Evolutionary conservation across 768 basidiomycete genomes (phyloP), one percentile per base, ranked within the genome.

Genomic region (Cyathus striatus): DNA sequence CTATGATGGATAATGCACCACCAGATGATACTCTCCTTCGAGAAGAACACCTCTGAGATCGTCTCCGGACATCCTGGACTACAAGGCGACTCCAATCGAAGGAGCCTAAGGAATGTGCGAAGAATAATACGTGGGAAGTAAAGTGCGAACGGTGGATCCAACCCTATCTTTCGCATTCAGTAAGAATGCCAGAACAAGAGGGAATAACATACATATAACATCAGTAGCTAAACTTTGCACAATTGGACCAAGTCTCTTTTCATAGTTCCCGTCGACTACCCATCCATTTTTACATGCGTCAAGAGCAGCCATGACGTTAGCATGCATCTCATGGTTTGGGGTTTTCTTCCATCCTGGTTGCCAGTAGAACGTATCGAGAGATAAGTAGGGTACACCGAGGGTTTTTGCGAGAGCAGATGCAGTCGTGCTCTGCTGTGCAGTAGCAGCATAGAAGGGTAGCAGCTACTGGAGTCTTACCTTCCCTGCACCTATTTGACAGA

Each of bases 101-200:
- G 38, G 9, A 78, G 44, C 17, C 79, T 70, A 45, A 64, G 53
- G n/a, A 80, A 51, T 1, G 81, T 84, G 37, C 83, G 68, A 42
- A 64, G 49, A 45, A 74, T 52, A 20, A 83, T 50, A 13, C 83
- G 78, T 17, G 83, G 79, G 42, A 85, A 68, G 61, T 85, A 86
- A 7, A 76, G 57, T 6, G 63, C 14, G 24, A 85, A 60, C 10
- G 83, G 84, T 6, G 82, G 81, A 49, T 85, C 82, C 17, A 86
- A 62, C 84, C 84, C 83, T 86, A 42, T 7, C 43, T 12, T 37
- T 40, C 26, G 17, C 13, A 34, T n/a, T 2, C 20, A 38, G 23
- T 24, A 21, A 38, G 14, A 1, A 17, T 25, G 36, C 2, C 27
- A 39, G 21, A 16, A 17, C 22, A 21, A 4, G 35, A 38, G 22